Evolutionary conservation across 2,329 filamentous ascomycete species (phyloP).

Genomic region (Cephalotrichum gorgonifer): DNA sequence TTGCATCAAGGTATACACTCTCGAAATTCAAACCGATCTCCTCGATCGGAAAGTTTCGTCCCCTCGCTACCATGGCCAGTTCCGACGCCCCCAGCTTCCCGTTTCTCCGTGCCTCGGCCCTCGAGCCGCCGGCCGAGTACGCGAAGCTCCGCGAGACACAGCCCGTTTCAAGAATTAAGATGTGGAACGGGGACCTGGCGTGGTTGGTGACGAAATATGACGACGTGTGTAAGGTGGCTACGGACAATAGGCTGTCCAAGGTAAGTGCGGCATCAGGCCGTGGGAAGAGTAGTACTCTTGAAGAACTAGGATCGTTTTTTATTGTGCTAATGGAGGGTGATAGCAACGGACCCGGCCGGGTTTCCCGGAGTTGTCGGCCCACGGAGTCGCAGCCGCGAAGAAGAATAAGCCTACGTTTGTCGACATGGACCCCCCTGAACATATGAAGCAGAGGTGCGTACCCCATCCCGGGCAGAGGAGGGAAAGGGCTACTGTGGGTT

Average conservation of each 20-base stretch:
- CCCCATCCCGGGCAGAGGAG: neutral
- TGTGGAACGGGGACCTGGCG: constrained; percentile 33
- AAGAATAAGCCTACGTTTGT: constrained; percentile 39
- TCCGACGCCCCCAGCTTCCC: neutral
- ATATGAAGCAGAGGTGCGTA: constrained; percentile 31
- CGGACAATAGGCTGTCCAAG: constrained; percentile 35
- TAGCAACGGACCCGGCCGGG: constrained; percentile 29
- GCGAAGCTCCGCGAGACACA: constrained; percentile 28
- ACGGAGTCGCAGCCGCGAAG: constrained; percentile 33
- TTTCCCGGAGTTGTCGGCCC: constrained; percentile 34
- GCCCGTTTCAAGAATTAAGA: constrained; percentile 31
- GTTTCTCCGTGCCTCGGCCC: neutral
- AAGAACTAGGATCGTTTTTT: no score
- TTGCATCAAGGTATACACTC: neutral
- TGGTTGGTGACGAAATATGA: constrained; percentile 38
- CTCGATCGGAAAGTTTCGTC: neutral
- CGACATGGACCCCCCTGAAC: constrained; percentile 37
- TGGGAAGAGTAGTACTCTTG: neutral
- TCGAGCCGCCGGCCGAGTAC: constrained; percentile 31
- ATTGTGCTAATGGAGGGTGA: neutral
- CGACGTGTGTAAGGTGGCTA: constrained; percentile 32
- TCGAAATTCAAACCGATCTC: neutral
- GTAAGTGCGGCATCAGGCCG: constrained; percentile 10
- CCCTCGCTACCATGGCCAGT: neutral
- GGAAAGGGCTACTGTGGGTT: neutral